These are phyloP conservation scores for Ustilago esculenta DNA, from an alignment of 1,284 basidiomycete species.

Conservation along the genomic window DNA sequence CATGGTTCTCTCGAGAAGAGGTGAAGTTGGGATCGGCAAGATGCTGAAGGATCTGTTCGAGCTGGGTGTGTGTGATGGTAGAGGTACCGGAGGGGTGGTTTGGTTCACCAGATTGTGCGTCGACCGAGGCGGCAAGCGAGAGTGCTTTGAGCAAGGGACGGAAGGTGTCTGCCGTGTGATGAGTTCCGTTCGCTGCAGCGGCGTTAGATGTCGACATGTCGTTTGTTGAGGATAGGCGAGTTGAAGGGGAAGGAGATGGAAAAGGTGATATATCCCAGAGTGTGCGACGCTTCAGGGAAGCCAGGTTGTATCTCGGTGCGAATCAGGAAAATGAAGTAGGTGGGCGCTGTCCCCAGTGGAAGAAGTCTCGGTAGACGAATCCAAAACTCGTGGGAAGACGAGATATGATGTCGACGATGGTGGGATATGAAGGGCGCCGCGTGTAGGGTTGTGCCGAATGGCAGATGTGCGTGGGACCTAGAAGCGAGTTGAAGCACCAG, in stretches of 20 bases:
- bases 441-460: too few species aligned
- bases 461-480: too few species aligned
- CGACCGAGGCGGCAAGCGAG: conserved; percentile 27
- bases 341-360: too few species aligned
- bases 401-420: too few species aligned
- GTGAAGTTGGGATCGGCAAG: conserved; percentile 64
- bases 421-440: too few species aligned
- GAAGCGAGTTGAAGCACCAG: too few species aligned
- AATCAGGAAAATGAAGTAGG: too few species aligned
- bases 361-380: too few species aligned
- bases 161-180: conserved; percentile 58
- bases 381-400: too few species aligned
- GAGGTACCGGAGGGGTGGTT: conserved; percentile 40
- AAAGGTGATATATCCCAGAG: conserved; percentile 3
- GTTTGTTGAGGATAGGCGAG: background rate
- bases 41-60: conserved; percentile 56
- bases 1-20: conserved; percentile 54
- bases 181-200: conserved; percentile 9
- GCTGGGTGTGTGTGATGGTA: conserved; percentile 37
- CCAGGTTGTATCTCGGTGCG: too few species aligned
- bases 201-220: conserved; percentile 4
- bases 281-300: too few species aligned
- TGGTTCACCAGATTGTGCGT: conserved; percentile 38
- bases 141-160: conserved; percentile 59
- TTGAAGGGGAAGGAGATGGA: background rate